These are phyloP conservation scores for Primulina tabacum DNA, from an alignment of 257 asterid species.

Conservation along the genomic window DNA sequence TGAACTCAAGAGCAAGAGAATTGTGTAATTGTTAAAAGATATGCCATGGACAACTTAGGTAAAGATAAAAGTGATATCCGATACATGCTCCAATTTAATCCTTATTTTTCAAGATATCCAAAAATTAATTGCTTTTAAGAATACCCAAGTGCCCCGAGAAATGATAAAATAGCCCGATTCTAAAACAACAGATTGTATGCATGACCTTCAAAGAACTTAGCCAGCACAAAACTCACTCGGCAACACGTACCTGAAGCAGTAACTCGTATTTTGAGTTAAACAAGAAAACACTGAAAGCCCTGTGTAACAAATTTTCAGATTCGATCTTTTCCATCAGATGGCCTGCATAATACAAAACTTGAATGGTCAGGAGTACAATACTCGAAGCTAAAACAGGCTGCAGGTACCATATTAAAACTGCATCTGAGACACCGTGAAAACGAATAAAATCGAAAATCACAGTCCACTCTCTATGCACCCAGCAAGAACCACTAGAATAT, in stretches of 20 bases:
- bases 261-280: slow-evolving; percentile 86
- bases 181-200: not conserved
- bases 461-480: not conserved
- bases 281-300: slow-evolving; percentile 95
- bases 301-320: slow-evolving; percentile 67
- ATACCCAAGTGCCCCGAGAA: not conserved
- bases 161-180: not conserved
- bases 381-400: not conserved
- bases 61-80: not conserved
- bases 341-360: slow-evolving; percentile 44
- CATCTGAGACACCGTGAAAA: not conserved
- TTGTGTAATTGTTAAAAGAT: not conserved
- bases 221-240: slow-evolving; percentile 5
- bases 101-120: not conserved
- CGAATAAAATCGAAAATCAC: not conserved
- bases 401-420: not conserved
- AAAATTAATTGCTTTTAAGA: not conserved
- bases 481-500: not conserved
- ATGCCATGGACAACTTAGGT: not conserved
- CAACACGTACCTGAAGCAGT: slow-evolving; percentile 75
- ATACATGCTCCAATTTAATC: not conserved
- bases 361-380: slow-evolving; percentile 8
- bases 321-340: slow-evolving; percentile 92
- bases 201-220: not conserved
- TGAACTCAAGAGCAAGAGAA: too few species aligned